Conservation (phyloP, 2,329 filamentous ascomycete species). For the Clarireedia sp. region DNA sequence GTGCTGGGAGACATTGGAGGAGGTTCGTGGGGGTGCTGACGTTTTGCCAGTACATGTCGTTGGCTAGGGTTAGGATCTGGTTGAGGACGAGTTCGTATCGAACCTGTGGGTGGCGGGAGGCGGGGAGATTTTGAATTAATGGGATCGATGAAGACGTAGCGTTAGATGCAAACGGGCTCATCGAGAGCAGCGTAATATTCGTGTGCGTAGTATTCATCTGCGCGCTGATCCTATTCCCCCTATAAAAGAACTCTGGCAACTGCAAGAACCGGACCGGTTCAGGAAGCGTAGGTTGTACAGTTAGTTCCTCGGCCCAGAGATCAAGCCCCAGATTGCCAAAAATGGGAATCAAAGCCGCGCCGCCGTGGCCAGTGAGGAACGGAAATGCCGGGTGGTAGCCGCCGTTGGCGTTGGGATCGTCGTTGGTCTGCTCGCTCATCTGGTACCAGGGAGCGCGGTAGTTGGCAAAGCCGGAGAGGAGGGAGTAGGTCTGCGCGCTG, state of each 20-base stretch:
- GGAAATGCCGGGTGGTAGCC: conserved; percentile 62
- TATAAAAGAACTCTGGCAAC: conserved; percentile 20
- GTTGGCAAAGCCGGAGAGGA: conserved; percentile 56
- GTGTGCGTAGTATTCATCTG: conserved; percentile 38
- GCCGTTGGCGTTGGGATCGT: conserved; percentile 51
- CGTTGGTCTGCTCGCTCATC: conserved; percentile 59
- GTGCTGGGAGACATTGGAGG: conserved; percentile 48
- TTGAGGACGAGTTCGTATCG: conserved; percentile 36
- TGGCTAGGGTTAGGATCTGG: conserved; percentile 42
- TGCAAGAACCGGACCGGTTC: conserved; percentile 42
- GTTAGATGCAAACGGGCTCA: no score
- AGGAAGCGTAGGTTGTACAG: conserved; percentile 57
- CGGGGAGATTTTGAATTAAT: conserved; percentile 39
- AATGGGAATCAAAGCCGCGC: conserved; percentile 57
- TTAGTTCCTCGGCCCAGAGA: conserved; percentile 48
- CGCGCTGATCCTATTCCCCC: conserved; percentile 7
- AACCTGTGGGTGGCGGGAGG: conserved; percentile 29
- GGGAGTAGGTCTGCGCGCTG: conserved; percentile 58
- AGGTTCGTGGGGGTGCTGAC: conserved; percentile 46
- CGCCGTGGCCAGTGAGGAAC: conserved; percentile 64
- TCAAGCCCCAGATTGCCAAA: conserved; percentile 62
- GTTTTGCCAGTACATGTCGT: conserved; percentile 44
- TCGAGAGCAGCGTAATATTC: conserved; percentile 35
- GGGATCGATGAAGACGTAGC: conserved; percentile 33
- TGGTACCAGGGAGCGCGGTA: conserved; percentile 60